A percentile compares a stretch with the other conserved stretches of the same genome.
Conservation (phyloP, 192 early-diverging fungal species). For the Bifiguratus adelaidae region DNA sequence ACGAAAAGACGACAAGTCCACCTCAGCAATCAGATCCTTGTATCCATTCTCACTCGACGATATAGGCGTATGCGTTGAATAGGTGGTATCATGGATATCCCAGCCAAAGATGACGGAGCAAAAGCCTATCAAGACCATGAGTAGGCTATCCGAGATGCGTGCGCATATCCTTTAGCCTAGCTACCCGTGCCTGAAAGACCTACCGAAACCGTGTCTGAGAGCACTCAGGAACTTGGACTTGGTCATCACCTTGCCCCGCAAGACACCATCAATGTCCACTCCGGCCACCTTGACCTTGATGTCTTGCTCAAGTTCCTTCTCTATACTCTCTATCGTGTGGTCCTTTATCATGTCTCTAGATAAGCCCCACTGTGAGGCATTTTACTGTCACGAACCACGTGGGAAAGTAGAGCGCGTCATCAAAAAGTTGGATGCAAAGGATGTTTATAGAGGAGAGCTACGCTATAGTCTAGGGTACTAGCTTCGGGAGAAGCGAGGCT, state of each 20-base stretch:
- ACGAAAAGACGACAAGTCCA: conserved; percentile 55
- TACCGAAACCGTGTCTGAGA: conserved; percentile 59
- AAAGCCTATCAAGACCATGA: conserved; percentile 47
- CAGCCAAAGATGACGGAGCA: conserved; percentile 72
- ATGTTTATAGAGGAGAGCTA: too few species aligned
- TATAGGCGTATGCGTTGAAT: too few species aligned
- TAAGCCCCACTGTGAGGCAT: too few species aligned
- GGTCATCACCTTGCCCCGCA: conserved; percentile 61
- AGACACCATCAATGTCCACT: conserved; percentile 64
- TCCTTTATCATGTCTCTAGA: too few species aligned
- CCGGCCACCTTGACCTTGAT: conserved; percentile 47
- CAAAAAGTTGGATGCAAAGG: too few species aligned
- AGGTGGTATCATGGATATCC: conserved; percentile 68
- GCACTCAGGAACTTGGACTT: conserved; percentile 55
- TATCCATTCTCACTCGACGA: conserved; percentile 24
- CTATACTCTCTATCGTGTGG: conserved; percentile 10
- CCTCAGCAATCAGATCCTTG: conserved; percentile 50
- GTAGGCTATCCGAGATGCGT: too few species aligned
- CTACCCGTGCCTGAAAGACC: too few species aligned
- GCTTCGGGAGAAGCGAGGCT: too few species aligned
- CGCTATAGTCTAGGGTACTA: too few species aligned
- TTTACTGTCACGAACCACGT: too few species aligned
- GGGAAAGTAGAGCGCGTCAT: too few species aligned
- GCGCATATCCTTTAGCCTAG: too few species aligned
- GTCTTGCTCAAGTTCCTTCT: conserved; percentile 25